Evolutionary conservation across 1,139 yeast species (phyloP).

Genomic region (Protomyces macrosporus): DNA sequence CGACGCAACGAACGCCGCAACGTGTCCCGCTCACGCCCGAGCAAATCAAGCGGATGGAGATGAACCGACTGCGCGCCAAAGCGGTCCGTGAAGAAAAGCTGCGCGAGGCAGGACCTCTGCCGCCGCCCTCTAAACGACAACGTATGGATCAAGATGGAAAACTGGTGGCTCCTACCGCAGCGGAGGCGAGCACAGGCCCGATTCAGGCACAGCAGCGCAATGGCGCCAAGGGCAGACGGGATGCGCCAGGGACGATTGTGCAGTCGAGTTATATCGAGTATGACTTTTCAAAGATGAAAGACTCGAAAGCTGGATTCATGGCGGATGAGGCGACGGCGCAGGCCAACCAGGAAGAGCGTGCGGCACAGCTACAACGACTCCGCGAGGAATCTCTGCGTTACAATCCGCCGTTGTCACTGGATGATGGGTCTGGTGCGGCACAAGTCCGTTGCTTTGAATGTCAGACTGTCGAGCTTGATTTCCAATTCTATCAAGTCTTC

Average conservation of each 20-base stretch:
- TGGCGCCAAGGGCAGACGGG: background rate
- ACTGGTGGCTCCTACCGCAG: conserved; percentile 10
- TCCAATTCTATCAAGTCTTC: conserved; percentile 62
- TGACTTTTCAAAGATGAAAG: conserved; percentile 80
- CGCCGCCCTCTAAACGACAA: conserved; percentile 24
- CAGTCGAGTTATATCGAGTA: conserved; percentile 70
- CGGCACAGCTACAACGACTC: background rate
- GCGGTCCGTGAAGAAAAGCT: conserved; percentile 29
- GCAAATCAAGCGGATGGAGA: conserved; percentile 29
- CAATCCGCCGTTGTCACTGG: conserved; percentile 52
- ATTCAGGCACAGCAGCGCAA: background rate
- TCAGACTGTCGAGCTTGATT: conserved; percentile 64
- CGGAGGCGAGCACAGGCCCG: conserved; percentile 27
- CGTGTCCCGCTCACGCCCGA: conserved; percentile 24
- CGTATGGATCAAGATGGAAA: conserved; percentile 20
- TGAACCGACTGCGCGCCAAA: conserved; percentile 32
- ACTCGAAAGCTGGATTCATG: conserved; percentile 81
- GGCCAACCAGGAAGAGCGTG: conserved; percentile 7
- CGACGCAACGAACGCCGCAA: conserved; percentile 3
- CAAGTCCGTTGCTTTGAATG: conserved; percentile 46
- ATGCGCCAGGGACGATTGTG: conserved; percentile 36
- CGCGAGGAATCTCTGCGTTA: conserved; percentile 45
- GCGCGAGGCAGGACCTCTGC: conserved; percentile 27
- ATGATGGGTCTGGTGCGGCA: conserved; percentile 64
- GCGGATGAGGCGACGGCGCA: conserved; percentile 41